Evolutionary conservation across 306 rosid genomes (phyloP).

Genomic region (Ormosia semicastrata): DNA sequence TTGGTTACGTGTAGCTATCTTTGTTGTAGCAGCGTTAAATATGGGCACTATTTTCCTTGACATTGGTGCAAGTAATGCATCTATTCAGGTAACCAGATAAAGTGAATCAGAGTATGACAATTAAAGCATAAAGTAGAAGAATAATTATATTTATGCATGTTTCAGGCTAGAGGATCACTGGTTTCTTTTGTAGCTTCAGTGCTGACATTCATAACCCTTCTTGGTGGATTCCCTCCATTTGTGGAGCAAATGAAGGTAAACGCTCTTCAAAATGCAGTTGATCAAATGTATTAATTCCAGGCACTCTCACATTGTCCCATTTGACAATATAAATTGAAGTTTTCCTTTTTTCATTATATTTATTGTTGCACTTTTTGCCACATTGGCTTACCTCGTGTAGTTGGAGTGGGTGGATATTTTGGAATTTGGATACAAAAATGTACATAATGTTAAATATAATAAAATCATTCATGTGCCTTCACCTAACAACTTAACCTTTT

Average conservation of each 20-base stretch:
- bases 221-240: constrained; percentile 73
- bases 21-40: constrained; percentile 20
- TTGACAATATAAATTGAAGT: background rate
- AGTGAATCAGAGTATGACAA: background rate
- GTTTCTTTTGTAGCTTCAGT: constrained; percentile 41
- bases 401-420: background rate
- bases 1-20: constrained; percentile 54
- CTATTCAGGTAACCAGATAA: constrained; percentile 32
- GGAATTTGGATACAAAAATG: background rate
- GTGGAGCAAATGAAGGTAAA: constrained; percentile 66
- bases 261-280: background rate
- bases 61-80: constrained; percentile 27
- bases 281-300: background rate
- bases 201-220: constrained; percentile 54
- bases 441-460: background rate
- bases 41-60: constrained; percentile 44
- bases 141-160: background rate
- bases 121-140: background rate
- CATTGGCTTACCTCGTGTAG: background rate
- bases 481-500: too few species aligned
- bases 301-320: too few species aligned
- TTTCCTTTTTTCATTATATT: background rate
- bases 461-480: too few species aligned
- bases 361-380: background rate
- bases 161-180: constrained; percentile 60